Percentiles rank a stretch among this genome's conserved stretches.
Conservation (phyloP, 2,329 filamentous ascomycete genomes). For the Cladophialophora bantiana region DNA sequence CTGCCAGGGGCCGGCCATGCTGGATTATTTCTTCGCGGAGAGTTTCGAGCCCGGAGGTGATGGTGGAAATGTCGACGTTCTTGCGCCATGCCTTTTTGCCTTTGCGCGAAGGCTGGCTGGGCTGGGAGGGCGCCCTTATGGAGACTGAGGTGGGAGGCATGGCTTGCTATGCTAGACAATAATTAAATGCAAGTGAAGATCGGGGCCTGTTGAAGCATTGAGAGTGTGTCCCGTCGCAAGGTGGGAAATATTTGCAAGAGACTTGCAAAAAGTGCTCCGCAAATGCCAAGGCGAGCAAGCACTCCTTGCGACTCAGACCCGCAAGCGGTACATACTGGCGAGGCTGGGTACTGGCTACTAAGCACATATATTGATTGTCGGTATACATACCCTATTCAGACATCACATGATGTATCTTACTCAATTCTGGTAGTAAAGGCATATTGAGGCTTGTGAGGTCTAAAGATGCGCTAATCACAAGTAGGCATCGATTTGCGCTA, state of each 20-base stretch:
- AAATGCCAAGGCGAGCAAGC: background rate
- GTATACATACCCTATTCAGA: too few relatives aligned
- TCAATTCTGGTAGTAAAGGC: too few relatives aligned
- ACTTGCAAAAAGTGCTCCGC: background rate
- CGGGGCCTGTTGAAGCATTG: background rate
- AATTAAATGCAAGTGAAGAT: background rate
- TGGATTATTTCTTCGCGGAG: constrained; percentile 88
- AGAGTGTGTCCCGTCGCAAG: background rate
- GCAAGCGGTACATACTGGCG: too few relatives aligned
- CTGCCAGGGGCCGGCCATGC: constrained; percentile 79
- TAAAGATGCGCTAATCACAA: too few relatives aligned
- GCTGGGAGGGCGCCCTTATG: constrained; percentile 30
- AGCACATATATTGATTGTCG: too few relatives aligned
- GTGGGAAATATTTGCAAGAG: background rate
- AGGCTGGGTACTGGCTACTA: too few relatives aligned
- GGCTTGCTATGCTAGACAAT: background rate
- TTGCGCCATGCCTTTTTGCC: constrained; percentile 99
- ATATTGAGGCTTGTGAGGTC: too few relatives aligned
- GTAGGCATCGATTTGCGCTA: too few relatives aligned
- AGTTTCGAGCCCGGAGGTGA: constrained; percentile 81
- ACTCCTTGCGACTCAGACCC: too few relatives aligned
- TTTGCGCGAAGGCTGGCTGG: constrained; percentile 82
- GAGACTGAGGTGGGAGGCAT: constrained; percentile 15
- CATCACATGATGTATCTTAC: too few relatives aligned
- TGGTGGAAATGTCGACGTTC: constrained; percentile 90